Base-by-base conservation (phyloP, 2,329 filamentous ascomycete species). In the Phaeosphaeria sp. region DNA sequence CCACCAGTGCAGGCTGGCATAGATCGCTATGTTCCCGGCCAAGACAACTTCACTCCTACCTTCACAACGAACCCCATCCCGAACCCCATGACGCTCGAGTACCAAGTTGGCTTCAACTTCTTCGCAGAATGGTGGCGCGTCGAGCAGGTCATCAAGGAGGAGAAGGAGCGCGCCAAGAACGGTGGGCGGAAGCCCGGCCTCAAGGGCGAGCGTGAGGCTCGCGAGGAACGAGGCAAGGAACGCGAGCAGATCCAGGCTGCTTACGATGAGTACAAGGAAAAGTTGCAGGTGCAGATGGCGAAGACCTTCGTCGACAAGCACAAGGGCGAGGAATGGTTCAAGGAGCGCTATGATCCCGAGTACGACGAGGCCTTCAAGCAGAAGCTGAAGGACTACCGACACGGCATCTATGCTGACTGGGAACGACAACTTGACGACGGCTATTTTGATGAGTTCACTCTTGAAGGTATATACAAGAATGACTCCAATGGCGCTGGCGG, bases 251-350 rank as follows among this genome's bases (percentile, higher is more conserved):
- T 94, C 21, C 91, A 94, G 66, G 81, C 82, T 21, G 86, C 86
- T 2, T 89, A 89, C 59, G 87, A 89, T 67, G 76, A 82, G 42
- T 89, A 89, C 79, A 89, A 89, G 73, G 84, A 86, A 67, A 86
- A 88, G 57, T 79, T 89, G 11, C 87, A 89, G 65, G 80, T 87
- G 36, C 85, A 86, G 65, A 94, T 97, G 90, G 93, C 95, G 0
- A 89, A 93, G 64, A 83, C 86, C 1, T 99, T 99, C 74, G 95
- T 99, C 43, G 87, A 90, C 49, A 90, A 93, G 68, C 95, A 99
- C 79, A 97, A 96, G 75, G 88, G 89, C 44, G 95, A 99, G 76
- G 94, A 99, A 74, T 99, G 95, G 95, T 99, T 99, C 80, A 92
- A 90, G 68, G 95, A 99, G 78, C 89, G 92, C 74, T 99, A 99